Evolutionary conservation across 2,329 filamentous ascomycete species (phyloP).

Genomic region (Exophiala spinifera): DNA sequence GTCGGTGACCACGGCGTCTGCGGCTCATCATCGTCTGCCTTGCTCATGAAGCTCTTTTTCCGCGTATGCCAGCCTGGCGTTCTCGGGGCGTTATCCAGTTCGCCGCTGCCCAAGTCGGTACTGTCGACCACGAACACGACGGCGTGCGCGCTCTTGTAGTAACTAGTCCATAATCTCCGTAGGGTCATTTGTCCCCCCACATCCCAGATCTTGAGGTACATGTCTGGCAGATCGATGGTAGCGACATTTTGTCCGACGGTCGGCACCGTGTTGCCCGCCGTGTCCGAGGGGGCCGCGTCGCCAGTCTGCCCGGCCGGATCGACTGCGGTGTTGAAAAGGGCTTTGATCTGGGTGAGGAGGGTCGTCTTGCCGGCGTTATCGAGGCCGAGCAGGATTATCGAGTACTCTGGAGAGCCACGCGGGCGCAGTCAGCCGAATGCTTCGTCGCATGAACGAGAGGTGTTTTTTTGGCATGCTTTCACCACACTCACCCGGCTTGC

Average conservation of each 20-base stretch:
- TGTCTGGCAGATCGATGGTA: constrained; percentile 83
- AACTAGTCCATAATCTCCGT: constrained; percentile 89
- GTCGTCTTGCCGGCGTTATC: constrained; percentile 99
- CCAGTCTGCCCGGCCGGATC: constrained; percentile 39
- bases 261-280: constrained; percentile 78
- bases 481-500: constrained; percentile 75
- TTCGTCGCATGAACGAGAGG: too few relatives aligned
- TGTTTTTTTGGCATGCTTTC: neutral
- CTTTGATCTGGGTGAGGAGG: constrained; percentile 93
- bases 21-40: constrained; percentile 28
- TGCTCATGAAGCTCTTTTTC: constrained; percentile 30
- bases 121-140: constrained; percentile 98
- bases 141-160: constrained; percentile 90
- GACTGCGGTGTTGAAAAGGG: constrained; percentile 64
- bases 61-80: constrained; percentile 26
- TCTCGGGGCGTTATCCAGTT: constrained; percentile 53
- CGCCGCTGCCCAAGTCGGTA: constrained; percentile 72
- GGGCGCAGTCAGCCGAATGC: neutral
- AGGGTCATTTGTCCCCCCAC: constrained; percentile 89
- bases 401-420: constrained; percentile 69
- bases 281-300: constrained; percentile 54
- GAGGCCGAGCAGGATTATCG: constrained; percentile 90
- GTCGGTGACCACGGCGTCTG: constrained; percentile 38
- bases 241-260: constrained; percentile 97
- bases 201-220: constrained; percentile 99